A percentile compares a stretch with the other conserved stretches of the same genome.
These are phyloP conservation scores for Phialemonium atrogriseum DNA, from an alignment of 2,329 filamentous ascomycete genomes.

Conservation along the genomic window DNA sequence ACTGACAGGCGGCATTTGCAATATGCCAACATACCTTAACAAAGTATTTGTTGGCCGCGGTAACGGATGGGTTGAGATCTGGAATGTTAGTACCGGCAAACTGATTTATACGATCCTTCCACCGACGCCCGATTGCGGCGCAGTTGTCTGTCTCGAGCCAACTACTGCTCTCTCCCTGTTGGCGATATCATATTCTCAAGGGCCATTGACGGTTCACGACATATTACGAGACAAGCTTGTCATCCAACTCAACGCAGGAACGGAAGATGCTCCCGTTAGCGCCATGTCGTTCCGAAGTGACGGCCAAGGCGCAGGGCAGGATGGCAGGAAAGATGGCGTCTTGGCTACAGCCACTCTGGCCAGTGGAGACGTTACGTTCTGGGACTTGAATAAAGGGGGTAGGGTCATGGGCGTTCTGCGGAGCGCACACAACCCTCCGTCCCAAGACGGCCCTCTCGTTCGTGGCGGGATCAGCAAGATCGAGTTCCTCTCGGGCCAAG, in stretches of 20 bases:
- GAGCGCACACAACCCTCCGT: conserved; percentile 76
- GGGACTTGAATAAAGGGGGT: conserved; percentile 88
- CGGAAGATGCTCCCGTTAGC: conserved; percentile 58
- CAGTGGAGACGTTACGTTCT: conserved; percentile 86
- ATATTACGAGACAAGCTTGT: conserved; percentile 68
- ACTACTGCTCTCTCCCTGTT: conserved; percentile 78
- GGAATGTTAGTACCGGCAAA: conserved; percentile 91
- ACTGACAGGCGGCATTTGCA: conserved; percentile 72
- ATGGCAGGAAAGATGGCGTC: conserved; percentile 77
- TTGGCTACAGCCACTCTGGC: conserved; percentile 82
- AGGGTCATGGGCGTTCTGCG: conserved; percentile 79
- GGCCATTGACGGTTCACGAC: conserved; percentile 73
- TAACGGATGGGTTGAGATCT: conserved; percentile 90
- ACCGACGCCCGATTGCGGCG: conserved; percentile 60
- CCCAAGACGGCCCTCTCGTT: conserved; percentile 42
- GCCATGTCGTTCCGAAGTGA: conserved; percentile 89
- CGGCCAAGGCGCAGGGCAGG: conserved; percentile 76
- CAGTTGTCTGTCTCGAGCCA: conserved; percentile 80
- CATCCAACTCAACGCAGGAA: conserved; percentile 59
- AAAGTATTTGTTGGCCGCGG: conserved; percentile 85
- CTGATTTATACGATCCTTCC: conserved; percentile 85
- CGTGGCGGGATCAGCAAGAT: conserved; percentile 76
- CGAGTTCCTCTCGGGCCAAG: conserved; percentile 83
- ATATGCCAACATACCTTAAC: conserved; percentile 91
- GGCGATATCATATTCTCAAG: conserved; percentile 78